A percentile compares a stretch with the other conserved stretches of the same genome.
These are phyloP conservation scores for Pezicula carpinea DNA, from an alignment of 2,329 filamentous ascomycete species.

Conservation along the genomic window DNA sequence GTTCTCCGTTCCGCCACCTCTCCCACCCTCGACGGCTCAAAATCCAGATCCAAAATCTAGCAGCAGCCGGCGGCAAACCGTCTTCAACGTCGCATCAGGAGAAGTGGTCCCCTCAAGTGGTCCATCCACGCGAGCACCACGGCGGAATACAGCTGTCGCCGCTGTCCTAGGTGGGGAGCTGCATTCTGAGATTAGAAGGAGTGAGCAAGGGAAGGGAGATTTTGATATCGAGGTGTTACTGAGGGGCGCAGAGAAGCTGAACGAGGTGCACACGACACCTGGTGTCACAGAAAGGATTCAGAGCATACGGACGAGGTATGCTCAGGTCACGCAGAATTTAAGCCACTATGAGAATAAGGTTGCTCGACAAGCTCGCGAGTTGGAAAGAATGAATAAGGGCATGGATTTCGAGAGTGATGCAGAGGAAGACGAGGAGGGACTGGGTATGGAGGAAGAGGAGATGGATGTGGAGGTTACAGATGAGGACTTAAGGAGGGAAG, in stretches of 20 bases:
- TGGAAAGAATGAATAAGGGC: conserved; percentile 69
- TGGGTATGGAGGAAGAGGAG: conserved; percentile 40
- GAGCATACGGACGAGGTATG: conserved; percentile 65
- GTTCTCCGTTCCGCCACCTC: conserved; percentile 77
- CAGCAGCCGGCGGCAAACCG: conserved; percentile 50
- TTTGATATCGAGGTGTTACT: conserved; percentile 84
- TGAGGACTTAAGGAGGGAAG: conserved; percentile 64
- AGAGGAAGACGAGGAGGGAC: conserved; percentile 47
- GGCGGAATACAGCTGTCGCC: conserved; percentile 78
- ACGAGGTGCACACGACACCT: conserved; percentile 77
- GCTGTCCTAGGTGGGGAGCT: conserved; percentile 84
- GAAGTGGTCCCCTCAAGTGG: conserved; percentile 53
- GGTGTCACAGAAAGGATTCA: conserved; percentile 75
- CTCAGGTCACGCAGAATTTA: conserved; percentile 67
- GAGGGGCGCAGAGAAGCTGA: conserved; percentile 83
- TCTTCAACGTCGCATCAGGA: conserved; percentile 61
- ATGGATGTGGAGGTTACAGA: conserved; percentile 52
- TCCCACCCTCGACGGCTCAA: conserved; percentile 40
- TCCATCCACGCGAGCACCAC: conserved; percentile 45
- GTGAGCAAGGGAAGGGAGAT: conserved; percentile 55
- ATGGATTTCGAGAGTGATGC: conserved; percentile 51
- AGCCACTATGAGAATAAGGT: conserved; percentile 78
- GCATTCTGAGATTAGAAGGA: conserved; percentile 69
- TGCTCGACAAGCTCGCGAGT: conserved; percentile 66
- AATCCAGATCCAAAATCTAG: conserved; percentile 35